phyloP scores from a whole-genome alignment of 2,329 filamentous ascomycete species.

The Aureobasidium sp. region DNA sequence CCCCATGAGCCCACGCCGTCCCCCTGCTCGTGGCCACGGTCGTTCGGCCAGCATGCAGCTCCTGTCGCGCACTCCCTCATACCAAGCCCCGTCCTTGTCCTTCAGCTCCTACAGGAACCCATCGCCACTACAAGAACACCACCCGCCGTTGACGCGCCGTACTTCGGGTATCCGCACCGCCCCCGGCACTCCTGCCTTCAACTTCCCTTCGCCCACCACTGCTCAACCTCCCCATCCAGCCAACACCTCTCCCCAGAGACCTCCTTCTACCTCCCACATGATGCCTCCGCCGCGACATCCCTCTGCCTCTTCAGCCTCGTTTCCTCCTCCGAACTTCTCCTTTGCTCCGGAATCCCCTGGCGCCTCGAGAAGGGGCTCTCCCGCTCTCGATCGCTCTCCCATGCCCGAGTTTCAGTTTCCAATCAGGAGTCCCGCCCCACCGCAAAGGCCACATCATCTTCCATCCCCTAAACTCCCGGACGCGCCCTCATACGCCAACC shows the following conservation, averaged over 20 bases:
- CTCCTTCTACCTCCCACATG: constrained; percentile 1
- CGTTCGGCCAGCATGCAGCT: constrained; percentile 80
- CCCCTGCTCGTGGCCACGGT: constrained; percentile 59
- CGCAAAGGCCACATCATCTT: neutral
- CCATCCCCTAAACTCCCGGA: neutral
- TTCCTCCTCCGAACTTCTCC: constrained; percentile 7
- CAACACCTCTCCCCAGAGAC: neutral
- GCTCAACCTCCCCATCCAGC: neutral
- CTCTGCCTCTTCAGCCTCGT: neutral
- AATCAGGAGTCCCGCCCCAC: neutral
- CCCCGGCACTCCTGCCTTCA: constrained; percentile 17
- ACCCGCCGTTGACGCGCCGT: constrained; percentile 28
- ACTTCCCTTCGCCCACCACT: constrained; percentile 1
- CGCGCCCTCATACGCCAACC: constrained; percentile 30
- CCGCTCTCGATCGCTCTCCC: neutral
- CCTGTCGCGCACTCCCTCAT: constrained; percentile 26
- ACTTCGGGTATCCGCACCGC: constrained; percentile 22
- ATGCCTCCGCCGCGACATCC: constrained; percentile 4
- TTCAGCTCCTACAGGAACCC: constrained; percentile 28
- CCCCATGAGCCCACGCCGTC: constrained; percentile 19
- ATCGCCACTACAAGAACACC: constrained; percentile 37
- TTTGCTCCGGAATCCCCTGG: neutral
- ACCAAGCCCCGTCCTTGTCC: neutral
- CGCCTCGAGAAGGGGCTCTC: neutral
- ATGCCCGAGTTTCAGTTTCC: constrained; percentile 27